Evolutionary conservation across 2,329 filamentous ascomycete genomes (phyloP).

Genomic region (Escovopsis sp.): DNA sequence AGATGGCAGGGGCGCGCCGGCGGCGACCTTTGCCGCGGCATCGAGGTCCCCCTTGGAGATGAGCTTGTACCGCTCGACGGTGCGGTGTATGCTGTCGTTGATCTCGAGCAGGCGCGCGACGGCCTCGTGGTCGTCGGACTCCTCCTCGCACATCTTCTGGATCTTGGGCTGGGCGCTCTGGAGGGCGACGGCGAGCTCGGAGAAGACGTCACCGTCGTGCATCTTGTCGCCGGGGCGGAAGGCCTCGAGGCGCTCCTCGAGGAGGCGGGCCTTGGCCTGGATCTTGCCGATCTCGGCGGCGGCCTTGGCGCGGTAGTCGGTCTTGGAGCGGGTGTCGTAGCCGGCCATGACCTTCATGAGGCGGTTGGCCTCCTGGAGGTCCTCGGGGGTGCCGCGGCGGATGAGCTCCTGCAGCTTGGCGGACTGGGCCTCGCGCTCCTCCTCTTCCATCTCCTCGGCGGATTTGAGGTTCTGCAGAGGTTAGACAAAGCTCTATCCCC

Average conservation of each 20-base stretch:
- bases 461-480: constrained; percentile 93
- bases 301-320: constrained; percentile 93
- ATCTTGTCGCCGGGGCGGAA: constrained; percentile 73
- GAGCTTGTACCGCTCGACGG: constrained; percentile 86
- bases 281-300: constrained; percentile 90
- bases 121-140: constrained; percentile 90
- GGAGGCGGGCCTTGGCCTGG: constrained; percentile 80
- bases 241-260: constrained; percentile 84
- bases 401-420: constrained; percentile 98
- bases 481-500: no score
- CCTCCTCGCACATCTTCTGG: constrained; percentile 98
- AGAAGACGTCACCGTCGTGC: constrained; percentile 48
- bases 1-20: constrained; percentile 45
- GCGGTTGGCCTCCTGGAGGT: constrained; percentile 90
- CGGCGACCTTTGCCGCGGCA: constrained; percentile 66
- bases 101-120: constrained; percentile 93
- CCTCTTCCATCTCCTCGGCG: constrained; percentile 96
- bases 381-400: constrained; percentile 75
- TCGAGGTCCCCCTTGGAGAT: constrained; percentile 91
- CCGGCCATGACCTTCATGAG: constrained; percentile 99
- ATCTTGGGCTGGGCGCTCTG: constrained; percentile 96
- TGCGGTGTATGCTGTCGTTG: constrained; percentile 96
- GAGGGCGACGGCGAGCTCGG: constrained; percentile 78
- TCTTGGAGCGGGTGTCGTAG: constrained; percentile 88
- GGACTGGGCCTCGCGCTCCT: constrained; percentile 85